These are phyloP conservation scores for Metschnikowia gruessii DNA, from an alignment of 805 yeast species.

Conservation along the genomic window DNA sequence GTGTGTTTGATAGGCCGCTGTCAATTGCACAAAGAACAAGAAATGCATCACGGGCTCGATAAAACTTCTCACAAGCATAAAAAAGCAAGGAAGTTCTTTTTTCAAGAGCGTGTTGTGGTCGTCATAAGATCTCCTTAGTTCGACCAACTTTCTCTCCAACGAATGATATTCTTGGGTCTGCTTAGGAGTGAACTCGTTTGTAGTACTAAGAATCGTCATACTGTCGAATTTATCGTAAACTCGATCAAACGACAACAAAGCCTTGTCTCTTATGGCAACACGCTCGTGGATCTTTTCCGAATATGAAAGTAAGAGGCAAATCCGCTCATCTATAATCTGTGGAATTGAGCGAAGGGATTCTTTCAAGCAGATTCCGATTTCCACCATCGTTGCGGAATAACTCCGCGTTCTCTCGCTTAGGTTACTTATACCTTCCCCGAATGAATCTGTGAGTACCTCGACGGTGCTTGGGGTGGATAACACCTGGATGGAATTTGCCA, in stretches of 20 bases:
- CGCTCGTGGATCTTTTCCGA: constrained; percentile 26
- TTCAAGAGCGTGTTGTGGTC: constrained; percentile 39
- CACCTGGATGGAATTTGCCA: constrained; percentile 25
- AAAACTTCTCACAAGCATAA: constrained; percentile 29
- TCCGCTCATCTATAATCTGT: constrained; percentile 14
- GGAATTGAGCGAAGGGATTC: constrained; percentile 13
- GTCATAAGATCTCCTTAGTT: constrained; percentile 28
- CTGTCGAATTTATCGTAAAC: constrained; percentile 28
- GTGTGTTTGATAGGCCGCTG: constrained; percentile 31
- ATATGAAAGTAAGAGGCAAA: constrained; percentile 16
- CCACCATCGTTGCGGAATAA: constrained; percentile 20
- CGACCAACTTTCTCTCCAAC: constrained; percentile 28
- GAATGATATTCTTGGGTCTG: constrained; percentile 27
- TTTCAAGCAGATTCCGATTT: constrained; percentile 12
- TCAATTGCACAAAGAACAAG: constrained; percentile 39
- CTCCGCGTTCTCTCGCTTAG: constrained; percentile 23
- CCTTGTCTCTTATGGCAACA: constrained; percentile 30
- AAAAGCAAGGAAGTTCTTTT: constrained; percentile 46
- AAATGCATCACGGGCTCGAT: constrained; percentile 31
- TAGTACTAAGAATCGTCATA: constrained; percentile 33
- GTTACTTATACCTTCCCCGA: not conserved
- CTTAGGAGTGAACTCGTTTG: constrained; percentile 30
- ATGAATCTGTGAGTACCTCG: not conserved
- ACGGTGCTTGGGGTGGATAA: constrained; percentile 12
- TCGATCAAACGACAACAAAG: constrained; percentile 39